phyloP scores from a whole-genome alignment of 1,139 yeast genomes.

The Insectozyma bohioensis region DNA sequence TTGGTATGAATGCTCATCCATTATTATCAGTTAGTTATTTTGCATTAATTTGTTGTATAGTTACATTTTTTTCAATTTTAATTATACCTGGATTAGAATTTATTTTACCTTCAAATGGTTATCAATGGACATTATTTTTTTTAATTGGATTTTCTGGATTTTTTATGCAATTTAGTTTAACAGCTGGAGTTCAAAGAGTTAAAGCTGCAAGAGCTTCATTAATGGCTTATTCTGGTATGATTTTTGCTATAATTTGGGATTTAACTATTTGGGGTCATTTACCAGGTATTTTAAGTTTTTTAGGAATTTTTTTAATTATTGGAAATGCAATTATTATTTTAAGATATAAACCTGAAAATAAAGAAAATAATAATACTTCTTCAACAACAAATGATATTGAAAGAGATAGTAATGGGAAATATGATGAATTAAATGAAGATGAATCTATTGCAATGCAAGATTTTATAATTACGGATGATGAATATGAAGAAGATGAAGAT shows the following conservation, averaged over 20 bases:
- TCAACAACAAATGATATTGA: slow-evolving; percentile 9
- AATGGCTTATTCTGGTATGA: slow-evolving; percentile 71
- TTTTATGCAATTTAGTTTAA: slow-evolving; percentile 72
- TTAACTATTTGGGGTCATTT: slow-evolving; percentile 66
- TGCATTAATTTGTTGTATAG: slow-evolving; percentile 58
- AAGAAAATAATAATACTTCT: slow-evolving; percentile 8
- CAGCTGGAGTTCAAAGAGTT: slow-evolving; percentile 84
- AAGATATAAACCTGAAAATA: slow-evolving; percentile 39
- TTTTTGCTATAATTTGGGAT: slow-evolving; percentile 83
- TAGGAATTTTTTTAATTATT: slow-evolving; percentile 69
- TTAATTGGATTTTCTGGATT: slow-evolving; percentile 78
- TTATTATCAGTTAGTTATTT: slow-evolving; percentile 76
- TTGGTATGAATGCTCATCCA: slow-evolving; percentile 80
- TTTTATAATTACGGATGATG: slow-evolving; percentile 27
- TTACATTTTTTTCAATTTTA: slow-evolving; percentile 56
- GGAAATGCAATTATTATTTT: slow-evolving; percentile 65
- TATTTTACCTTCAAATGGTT: slow-evolving; percentile 54
- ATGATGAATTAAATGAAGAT: slow-evolving; percentile 16
- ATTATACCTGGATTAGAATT: slow-evolving; percentile 60
- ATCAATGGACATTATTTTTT: slow-evolving; percentile 65
- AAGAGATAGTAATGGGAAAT: slow-evolving; percentile 17
- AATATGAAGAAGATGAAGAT: slow-evolving; percentile 14
- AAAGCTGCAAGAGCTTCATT: slow-evolving; percentile 76
- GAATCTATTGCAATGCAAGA: slow-evolving; percentile 24
- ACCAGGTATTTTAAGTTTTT: slow-evolving; percentile 66